These are phyloP conservation scores for Bauhinia variegata DNA, from an alignment of 306 rosid genomes.

Conservation along the genomic window DNA sequence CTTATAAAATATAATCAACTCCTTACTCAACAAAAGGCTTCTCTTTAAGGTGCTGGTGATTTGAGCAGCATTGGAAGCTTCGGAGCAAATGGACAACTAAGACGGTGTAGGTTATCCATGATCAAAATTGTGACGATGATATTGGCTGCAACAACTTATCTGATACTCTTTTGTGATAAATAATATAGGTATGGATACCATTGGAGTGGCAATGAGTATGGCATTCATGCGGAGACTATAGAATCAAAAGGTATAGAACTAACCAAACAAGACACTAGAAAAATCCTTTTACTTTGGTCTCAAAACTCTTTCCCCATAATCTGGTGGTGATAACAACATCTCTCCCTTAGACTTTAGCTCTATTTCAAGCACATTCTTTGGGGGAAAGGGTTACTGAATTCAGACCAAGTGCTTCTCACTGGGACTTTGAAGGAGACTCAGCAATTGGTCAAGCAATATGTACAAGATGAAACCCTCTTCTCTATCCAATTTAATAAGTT, in stretches of 20 bases:
- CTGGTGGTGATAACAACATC: constrained; percentile 71
- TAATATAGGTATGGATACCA: constrained; percentile 72
- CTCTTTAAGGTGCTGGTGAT: no score
- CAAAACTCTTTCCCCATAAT: constrained; percentile 69
- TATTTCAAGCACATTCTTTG: constrained; percentile 67
- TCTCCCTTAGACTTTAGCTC: constrained; percentile 71
- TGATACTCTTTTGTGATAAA: neutral
- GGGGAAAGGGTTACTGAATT: constrained; percentile 76
- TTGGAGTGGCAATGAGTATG: constrained; percentile 75
- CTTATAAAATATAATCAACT: no score
- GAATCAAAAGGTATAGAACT: constrained; percentile 82
- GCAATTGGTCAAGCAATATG: constrained; percentile 60
- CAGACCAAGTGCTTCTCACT: constrained; percentile 75
- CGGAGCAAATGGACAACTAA: no score
- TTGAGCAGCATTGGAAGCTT: no score
- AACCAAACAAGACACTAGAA: constrained; percentile 67
- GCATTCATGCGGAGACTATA: constrained; percentile 83
- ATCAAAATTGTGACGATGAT: no score
- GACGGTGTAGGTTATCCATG: no score
- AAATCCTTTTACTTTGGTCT: constrained; percentile 59
- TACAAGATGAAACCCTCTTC: constrained; percentile 64
- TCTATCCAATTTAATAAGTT: constrained; percentile 73
- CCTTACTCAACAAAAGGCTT: neutral
- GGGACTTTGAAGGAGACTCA: constrained; percentile 51
- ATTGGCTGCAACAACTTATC: no score